These are phyloP conservation scores for Phytopythium delawarense DNA, from an alignment of 352 stramenopile genomes.

Conservation along the genomic window DNA sequence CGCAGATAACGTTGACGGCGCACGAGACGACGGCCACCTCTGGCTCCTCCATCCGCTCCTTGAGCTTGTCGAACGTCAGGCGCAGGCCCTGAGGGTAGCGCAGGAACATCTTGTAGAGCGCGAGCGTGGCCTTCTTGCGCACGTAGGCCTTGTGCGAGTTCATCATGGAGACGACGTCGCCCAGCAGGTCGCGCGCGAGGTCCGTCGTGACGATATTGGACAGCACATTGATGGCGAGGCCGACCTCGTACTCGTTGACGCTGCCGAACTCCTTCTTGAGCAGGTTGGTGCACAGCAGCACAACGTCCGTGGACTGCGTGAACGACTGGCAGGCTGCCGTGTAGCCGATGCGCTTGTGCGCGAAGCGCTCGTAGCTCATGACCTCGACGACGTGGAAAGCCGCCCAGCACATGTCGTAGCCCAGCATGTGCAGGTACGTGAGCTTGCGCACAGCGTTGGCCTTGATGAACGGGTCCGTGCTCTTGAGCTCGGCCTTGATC, in stretches of 20 bases:
- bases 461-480: slow-evolving; percentile 96
- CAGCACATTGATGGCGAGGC: slow-evolving; percentile 97
- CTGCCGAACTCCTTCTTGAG: slow-evolving; percentile 97
- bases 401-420: slow-evolving; percentile 98
- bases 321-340: slow-evolving; percentile 95
- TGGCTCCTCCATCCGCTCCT: slow-evolving; percentile 94
- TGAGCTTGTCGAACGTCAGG: slow-evolving; percentile 97
- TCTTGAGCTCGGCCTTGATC: slow-evolving; percentile 98
- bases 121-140: slow-evolving; percentile 97
- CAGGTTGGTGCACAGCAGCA: slow-evolving; percentile 98
- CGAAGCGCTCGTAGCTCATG: slow-evolving; percentile 95
- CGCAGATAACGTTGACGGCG: slow-evolving; percentile 99
- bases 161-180: slow-evolving; percentile 91
- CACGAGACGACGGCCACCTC: slow-evolving; percentile 96
- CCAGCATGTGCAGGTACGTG: slow-evolving; percentile 97
- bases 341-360: slow-evolving; percentile 97
- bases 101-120: slow-evolving; percentile 98
- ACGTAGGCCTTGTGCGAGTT: slow-evolving; percentile 95
- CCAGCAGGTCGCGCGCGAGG: slow-evolving; percentile 92
- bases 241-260: slow-evolving; percentile 94
- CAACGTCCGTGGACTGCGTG: slow-evolving; percentile 96
- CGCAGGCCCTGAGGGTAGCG: slow-evolving; percentile 97
- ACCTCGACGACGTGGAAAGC: slow-evolving; percentile 98
- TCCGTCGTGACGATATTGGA: slow-evolving; percentile 98
- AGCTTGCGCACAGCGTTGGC: slow-evolving; percentile 96